Conservation (phyloP, 441 rosid genomes). For the Iberis amara region DNA sequence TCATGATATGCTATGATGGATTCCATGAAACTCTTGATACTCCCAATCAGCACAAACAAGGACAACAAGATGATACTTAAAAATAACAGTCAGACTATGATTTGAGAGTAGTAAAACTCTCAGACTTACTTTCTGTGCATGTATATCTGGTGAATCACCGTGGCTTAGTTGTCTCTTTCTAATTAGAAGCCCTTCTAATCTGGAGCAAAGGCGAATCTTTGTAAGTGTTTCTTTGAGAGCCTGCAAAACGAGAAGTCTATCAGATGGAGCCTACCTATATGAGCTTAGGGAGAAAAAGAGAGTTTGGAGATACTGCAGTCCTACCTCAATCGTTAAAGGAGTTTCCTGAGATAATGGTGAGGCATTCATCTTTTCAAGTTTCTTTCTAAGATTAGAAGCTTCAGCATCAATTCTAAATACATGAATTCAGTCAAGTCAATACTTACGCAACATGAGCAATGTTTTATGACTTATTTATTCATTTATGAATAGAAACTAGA, state of each 20-base stretch:
- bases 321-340: slow-evolving; percentile 66
- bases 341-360: slow-evolving; percentile 36
- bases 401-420: slow-evolving; percentile 84
- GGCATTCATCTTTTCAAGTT: slow-evolving; percentile 49
- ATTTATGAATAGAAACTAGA: slow-evolving; percentile 13
- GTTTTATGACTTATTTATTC: neutral
- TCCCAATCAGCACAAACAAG: slow-evolving; percentile 18
- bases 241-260: slow-evolving; percentile 40
- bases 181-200: slow-evolving; percentile 68
- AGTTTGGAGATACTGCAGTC: slow-evolving; percentile 22
- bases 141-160: slow-evolving; percentile 86
- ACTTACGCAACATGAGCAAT: slow-evolving; percentile 22
- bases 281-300: slow-evolving; percentile 6
- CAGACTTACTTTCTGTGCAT: slow-evolving; percentile 75
- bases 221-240: slow-evolving; percentile 74
- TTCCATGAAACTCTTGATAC: slow-evolving; percentile 6
- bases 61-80: slow-evolving; percentile 1
- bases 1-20: slow-evolving; percentile 15
- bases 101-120: slow-evolving; percentile 9
- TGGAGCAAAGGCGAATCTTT: slow-evolving; percentile 68
- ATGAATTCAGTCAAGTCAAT: slow-evolving; percentile 28
- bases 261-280: slow-evolving; percentile 10
- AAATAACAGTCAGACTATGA: neutral
- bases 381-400: slow-evolving; percentile 58
- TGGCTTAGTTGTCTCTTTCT: slow-evolving; percentile 58